phyloP scores from a whole-genome alignment of 192 early-diverging fungal genomes.

The Chytriomyces sp. region DNA sequence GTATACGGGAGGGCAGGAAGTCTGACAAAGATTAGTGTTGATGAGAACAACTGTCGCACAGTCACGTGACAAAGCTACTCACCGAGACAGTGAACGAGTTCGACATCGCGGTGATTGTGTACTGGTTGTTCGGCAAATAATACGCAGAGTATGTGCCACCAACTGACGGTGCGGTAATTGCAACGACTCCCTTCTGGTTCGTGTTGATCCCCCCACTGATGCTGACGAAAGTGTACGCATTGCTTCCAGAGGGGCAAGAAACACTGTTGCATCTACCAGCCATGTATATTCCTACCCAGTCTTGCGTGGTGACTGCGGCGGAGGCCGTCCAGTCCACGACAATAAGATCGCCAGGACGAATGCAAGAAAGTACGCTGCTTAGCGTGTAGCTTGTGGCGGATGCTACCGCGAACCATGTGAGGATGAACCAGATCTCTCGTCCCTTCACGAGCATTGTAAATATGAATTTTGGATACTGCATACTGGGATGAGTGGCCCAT shows the following conservation, averaged over 20 bases:
- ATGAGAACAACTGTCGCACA: neutral
- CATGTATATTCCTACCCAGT: slow-evolving; percentile 7
- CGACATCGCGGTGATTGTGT: slow-evolving; percentile 6
- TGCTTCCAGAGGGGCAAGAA: neutral
- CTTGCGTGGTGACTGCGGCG: neutral
- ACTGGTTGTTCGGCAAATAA: slow-evolving; percentile 3
- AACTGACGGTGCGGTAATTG: neutral
- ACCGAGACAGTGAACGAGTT: slow-evolving; percentile 16
- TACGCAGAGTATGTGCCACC: neutral
- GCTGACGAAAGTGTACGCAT: neutral
- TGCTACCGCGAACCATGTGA: neutral
- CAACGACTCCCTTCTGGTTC: neutral
- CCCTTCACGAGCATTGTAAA: no score
- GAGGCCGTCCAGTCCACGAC: neutral
- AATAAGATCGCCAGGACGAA: slow-evolving; percentile 1
- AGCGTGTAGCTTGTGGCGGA: neutral
- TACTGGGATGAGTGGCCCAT: no score
- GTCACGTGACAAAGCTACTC: neutral
- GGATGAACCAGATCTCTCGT: no score
- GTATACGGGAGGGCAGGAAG: slow-evolving; percentile 3
- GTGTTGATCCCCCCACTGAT: slow-evolving; percentile 8
- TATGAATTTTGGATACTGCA: no score
- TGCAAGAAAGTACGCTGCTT: neutral
- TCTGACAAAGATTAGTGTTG: neutral
- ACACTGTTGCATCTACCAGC: neutral